phyloP scores from a whole-genome alignment of 176 grass and related monocot genomes.

The Aegilops sharonensis region DNA sequence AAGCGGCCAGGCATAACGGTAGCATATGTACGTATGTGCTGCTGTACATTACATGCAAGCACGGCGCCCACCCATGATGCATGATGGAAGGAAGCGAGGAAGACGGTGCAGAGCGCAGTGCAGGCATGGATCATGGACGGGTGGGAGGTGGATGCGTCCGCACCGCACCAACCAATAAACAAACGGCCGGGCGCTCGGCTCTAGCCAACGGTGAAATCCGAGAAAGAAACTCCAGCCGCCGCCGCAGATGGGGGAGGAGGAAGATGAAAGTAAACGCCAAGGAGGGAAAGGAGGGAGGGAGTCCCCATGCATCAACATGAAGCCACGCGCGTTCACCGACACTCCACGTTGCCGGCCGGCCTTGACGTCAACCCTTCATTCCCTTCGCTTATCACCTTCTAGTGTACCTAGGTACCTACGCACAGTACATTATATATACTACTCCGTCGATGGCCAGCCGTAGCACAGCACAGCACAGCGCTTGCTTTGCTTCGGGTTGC shows the following conservation, averaged over 20 bases:
- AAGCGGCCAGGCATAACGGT: background rate
- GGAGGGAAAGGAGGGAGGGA: background rate
- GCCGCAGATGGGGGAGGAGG: background rate
- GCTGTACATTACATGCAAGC: background rate
- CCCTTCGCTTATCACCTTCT: background rate
- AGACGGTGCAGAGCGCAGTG: too few relatives aligned
- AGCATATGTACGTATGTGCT: background rate
- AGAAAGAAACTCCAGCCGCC: background rate
- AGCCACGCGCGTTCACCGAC: background rate
- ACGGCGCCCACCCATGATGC: background rate
- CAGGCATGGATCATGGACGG: too few relatives aligned
- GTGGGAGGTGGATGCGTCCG: background rate
- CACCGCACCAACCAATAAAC: background rate
- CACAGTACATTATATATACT: background rate
- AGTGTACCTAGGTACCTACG: background rate
- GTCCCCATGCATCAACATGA: background rate
- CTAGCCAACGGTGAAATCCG: background rate
- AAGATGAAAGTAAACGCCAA: background rate
- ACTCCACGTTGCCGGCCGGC: background rate
- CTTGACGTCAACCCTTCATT: slow-evolving; percentile 20
- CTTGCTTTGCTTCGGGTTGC: background rate
- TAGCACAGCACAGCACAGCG: background rate
- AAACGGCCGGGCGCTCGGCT: background rate
- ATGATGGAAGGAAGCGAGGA: background rate
- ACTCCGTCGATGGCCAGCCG: background rate